Evolutionary conservation across 352 stramenopile genomes (phyloP).

Genomic region (Phytophthora sansomeana): DNA sequence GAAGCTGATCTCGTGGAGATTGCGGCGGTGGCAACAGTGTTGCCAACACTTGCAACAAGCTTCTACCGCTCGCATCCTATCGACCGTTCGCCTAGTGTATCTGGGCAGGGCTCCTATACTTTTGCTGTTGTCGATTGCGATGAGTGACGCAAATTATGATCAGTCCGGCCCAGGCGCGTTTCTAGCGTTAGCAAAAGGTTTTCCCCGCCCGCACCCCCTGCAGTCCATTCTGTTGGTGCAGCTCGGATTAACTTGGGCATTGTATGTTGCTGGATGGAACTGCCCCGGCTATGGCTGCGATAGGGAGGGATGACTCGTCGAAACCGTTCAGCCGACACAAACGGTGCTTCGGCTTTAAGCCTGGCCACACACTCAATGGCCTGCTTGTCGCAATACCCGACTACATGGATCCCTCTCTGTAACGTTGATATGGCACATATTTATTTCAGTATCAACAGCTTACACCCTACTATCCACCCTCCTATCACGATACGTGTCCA

Average conservation of each 20-base stretch:
- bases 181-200: constrained; percentile 30
- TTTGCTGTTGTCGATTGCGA: constrained; percentile 18
- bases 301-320: constrained; percentile 31
- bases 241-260: background rate
- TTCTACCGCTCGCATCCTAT: constrained; percentile 25
- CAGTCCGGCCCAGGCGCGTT: constrained; percentile 33
- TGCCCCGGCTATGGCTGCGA: background rate
- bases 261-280: constrained; percentile 13
- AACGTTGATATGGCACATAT: background rate
- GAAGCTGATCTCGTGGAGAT: background rate
- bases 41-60: constrained; percentile 3
- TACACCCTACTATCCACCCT: background rate
- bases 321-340: constrained; percentile 32
- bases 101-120: constrained; percentile 3
- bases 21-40: background rate
- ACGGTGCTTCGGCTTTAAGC: constrained; percentile 14
- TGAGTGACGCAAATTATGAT: constrained; percentile 30
- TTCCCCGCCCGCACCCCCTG: constrained; percentile 28
- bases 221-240: constrained; percentile 36
- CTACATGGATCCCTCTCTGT: background rate
- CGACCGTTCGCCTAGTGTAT: constrained; percentile 26
- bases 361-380: constrained; percentile 11
- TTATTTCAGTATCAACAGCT: too few species aligned
- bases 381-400: background rate
- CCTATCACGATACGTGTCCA: background rate